These are phyloP conservation scores for Dendrobium officinale DNA, from an alignment of 106 monocot genomes.

Conservation along the genomic window DNA sequence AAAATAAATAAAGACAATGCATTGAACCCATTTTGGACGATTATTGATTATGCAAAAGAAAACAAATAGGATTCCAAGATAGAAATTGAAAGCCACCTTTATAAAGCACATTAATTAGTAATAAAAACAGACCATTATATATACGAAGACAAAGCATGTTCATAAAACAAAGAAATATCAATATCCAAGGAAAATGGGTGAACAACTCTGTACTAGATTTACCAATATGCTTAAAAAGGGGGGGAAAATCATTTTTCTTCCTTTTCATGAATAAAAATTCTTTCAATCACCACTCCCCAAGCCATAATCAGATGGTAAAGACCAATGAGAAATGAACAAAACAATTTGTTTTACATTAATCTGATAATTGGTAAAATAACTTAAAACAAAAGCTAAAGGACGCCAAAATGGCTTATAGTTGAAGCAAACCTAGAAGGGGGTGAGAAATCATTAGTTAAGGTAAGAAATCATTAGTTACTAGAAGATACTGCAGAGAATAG, in stretches of 20 bases:
- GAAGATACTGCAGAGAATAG: background rate
- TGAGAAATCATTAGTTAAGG: background rate
- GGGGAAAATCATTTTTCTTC: too few species aligned
- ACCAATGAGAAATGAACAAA: slow-evolving; percentile 4
- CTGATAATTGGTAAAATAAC: background rate
- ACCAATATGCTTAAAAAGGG: background rate
- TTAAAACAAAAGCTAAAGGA: background rate
- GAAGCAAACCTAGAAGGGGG: too few species aligned
- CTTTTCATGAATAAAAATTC: too few species aligned
- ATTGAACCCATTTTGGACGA: background rate
- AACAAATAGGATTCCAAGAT: background rate
- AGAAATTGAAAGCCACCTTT: background rate
- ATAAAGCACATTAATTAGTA: background rate
- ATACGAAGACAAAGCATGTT: background rate
- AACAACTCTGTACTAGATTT: background rate
- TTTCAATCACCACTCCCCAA: background rate
- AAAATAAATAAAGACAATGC: background rate
- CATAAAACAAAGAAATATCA: background rate
- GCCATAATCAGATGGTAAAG: background rate
- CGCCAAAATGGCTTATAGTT: background rate
- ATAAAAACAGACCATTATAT: background rate
- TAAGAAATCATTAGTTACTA: background rate
- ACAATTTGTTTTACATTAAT: background rate
- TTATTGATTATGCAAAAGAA: background rate
- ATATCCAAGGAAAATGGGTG: background rate